Evolutionary conservation across 2,329 filamentous ascomycete genomes (phyloP).

Genomic region (Penicillium italicum): DNA sequence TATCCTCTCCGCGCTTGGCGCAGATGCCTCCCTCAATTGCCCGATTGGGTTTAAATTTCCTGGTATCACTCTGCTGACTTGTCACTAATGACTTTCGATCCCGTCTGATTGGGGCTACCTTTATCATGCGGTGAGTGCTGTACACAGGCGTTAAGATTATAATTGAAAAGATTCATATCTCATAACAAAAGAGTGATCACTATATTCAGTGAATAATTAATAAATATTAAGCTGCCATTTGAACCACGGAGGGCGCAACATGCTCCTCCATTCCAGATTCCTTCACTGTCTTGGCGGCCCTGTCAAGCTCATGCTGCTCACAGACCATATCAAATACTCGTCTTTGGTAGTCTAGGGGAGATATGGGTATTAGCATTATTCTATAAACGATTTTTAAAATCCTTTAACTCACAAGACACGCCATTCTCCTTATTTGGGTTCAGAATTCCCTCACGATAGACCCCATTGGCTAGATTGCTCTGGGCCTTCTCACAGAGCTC

Average conservation of each 20-base stretch:
- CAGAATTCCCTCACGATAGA: slow-evolving; percentile 54
- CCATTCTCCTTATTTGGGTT: slow-evolving; percentile 57
- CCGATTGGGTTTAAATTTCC: slow-evolving; percentile 28
- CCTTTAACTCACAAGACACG: slow-evolving; percentile 46
- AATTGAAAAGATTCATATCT: background rate
- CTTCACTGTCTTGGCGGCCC: slow-evolving; percentile 7
- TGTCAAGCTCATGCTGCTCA: slow-evolving; percentile 42
- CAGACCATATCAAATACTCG: slow-evolving; percentile 47
- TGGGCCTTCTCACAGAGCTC: slow-evolving; percentile 58
- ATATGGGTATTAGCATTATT: slow-evolving; percentile 10
- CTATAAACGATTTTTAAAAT: slow-evolving; percentile 5
- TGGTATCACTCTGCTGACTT: background rate
- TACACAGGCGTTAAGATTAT: background rate
- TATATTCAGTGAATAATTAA: background rate
- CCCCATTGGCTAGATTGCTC: slow-evolving; percentile 51
- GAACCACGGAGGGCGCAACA: slow-evolving; percentile 1
- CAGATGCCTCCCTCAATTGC: slow-evolving; percentile 12
- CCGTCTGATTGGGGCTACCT: background rate
- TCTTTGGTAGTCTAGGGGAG: slow-evolving; percentile 43
- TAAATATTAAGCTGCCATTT: slow-evolving; percentile 16
- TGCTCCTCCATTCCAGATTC: slow-evolving; percentile 6
- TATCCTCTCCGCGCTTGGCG: slow-evolving; percentile 10
- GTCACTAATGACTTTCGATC: background rate
- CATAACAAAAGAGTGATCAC: background rate
- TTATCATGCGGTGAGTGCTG: background rate